phyloP scores from a whole-genome alignment of 352 stramenopile genomes.

The Phytopythium kandeliae region DNA sequence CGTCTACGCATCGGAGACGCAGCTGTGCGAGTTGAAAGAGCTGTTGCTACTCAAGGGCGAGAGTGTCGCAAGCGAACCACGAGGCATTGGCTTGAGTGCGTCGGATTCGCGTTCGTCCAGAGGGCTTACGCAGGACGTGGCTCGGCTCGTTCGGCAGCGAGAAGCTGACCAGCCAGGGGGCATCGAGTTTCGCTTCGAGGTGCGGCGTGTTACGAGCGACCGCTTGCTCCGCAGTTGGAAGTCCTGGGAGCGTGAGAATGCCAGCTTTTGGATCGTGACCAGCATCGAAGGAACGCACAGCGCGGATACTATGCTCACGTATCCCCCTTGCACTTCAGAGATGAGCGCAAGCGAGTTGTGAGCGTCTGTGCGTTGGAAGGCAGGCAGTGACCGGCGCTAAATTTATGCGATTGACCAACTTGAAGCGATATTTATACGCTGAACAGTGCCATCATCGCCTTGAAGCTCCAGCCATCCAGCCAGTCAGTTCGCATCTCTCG shows the following conservation, averaged over 20 bases:
- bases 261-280: constrained; percentile 33
- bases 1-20: neutral
- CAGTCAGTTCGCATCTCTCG: neutral
- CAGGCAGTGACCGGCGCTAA: too few species aligned
- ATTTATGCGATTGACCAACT: neutral
- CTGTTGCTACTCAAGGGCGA: neutral
- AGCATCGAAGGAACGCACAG: neutral
- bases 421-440: neutral
- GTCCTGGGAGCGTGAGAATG: constrained; percentile 44
- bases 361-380: too few species aligned
- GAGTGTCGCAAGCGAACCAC: neutral
- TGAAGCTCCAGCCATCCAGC: too few species aligned
- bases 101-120: neutral
- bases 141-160: neutral
- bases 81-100: neutral
- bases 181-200: constrained; percentile 21
- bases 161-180: neutral
- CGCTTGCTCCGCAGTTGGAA: constrained; percentile 54
- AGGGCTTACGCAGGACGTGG: neutral
- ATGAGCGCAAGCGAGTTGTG: too few species aligned
- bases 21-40: neutral
- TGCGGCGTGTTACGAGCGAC: constrained; percentile 35
- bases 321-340: too few species aligned
- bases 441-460: too few species aligned
- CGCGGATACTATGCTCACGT: neutral